Evolutionary conservation across 108 stramenopile genomes (phyloP), one percentile per base, ranked within the genome.

Genomic region (Pseudonitzschia multiseries): DNA sequence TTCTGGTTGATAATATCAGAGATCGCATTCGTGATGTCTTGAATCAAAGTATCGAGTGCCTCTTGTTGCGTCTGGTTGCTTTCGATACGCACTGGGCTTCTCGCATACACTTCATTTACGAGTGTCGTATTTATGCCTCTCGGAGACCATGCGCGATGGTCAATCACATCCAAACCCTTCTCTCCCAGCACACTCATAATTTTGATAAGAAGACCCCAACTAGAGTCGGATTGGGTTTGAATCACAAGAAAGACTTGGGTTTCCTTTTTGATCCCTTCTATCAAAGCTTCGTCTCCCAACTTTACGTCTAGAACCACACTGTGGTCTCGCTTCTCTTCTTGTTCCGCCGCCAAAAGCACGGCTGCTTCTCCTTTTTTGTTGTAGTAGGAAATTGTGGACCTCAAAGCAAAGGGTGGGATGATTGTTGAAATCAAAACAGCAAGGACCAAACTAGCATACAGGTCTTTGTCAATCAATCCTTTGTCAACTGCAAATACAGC

Each of bases 131-230:
- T 77, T 21, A 86, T 83, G 41, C 88, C 88, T 26, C 91, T 78
- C 15, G 91, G 84, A 60, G 84, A 84, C 91, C 91, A 92, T 4
- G 88, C 86, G 26, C 91, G 71, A 70, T 92, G 87, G 57, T 92
- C 91, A 80, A 92, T 92, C 8, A 89, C 81, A 41, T 92, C 91
- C 43, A 92, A 72, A 5, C 79, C 65, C 17, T 84, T 70, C 70
- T 77, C 69, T 9, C 57, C 76, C 69, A 91, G 76, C 3, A 76
- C 77, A 13, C 62, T 43, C 77, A 91, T 91, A 21, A 91, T 72
- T 43, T 81, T 73, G 9, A 83, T 81, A 62, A 91, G 73, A 17
- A 88, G 60, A 24, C 90, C 90, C 90, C 88, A 89, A n/a, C 73
- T 79, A 20, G 84, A 83, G 4, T 79, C 71, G 59, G 86, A 87